A percentile compares a stretch with the other conserved stretches of the same genome.
Conservation (phyloP, 345 rosid genomes). For the Eucalyptus pauciflora region DNA sequence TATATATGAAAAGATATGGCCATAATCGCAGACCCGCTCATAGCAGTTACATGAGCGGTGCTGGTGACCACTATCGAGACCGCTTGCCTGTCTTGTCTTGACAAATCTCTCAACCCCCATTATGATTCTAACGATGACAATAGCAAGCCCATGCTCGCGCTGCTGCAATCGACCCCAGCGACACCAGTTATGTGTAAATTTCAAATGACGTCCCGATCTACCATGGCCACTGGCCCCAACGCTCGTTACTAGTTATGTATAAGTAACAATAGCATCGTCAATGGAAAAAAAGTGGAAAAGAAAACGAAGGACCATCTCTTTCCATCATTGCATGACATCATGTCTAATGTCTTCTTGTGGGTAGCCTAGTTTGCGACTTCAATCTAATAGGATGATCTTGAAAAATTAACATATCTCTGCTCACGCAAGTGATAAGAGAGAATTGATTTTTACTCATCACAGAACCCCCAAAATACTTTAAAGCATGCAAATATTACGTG, state of each 20-base stretch:
- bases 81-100: no score
- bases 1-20: fast-evolving
- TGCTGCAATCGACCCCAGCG: no score
- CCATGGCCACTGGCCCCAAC: fast-evolving
- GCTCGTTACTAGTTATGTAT: not conserved
- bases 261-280: not conserved
- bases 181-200: fast-evolving
- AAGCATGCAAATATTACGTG: not conserved
- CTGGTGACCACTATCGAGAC: no score
- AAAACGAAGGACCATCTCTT: fast-evolving
- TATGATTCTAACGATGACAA: fast-evolving
- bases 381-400: not conserved
- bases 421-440: not conserved
- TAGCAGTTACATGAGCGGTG: fast-evolving
- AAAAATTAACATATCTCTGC: not conserved
- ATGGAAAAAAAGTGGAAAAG: no score
- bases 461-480: not conserved
- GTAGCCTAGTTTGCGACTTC: not conserved
- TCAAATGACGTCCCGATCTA: not conserved
- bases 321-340: not conserved
- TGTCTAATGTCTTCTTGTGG: not conserved
- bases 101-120: not conserved
- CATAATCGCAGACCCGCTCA: fast-evolving
- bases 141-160: no score
- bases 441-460: fast-evolving